Conservation (phyloP, 441 rosid species). For the Metrosideros polymorpha region DNA sequence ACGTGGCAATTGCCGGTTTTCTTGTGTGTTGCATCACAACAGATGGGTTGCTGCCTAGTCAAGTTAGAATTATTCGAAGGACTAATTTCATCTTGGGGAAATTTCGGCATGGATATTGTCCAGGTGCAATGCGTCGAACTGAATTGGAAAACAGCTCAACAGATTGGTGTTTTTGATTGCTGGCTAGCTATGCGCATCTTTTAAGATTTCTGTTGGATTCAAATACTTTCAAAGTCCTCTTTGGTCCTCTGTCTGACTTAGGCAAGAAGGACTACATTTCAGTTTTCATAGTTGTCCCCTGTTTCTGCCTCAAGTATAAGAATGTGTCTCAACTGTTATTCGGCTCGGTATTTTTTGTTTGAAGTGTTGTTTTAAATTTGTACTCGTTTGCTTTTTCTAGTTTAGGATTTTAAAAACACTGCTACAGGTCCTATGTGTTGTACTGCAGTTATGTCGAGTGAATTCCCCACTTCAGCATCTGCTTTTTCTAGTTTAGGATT, state of each 20-base stretch:
- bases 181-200: neutral
- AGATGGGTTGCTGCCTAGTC: neutral
- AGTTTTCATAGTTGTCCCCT: neutral
- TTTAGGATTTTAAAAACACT: neutral
- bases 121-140: neutral
- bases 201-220: neutral
- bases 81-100: neutral
- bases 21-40: neutral
- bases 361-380: neutral
- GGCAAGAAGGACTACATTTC: neutral
- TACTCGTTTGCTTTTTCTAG: neutral
- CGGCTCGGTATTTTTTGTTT: neutral
- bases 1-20: neutral
- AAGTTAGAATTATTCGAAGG: neutral
- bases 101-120: neutral
- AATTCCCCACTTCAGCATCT: neutral
- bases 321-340: neutral
- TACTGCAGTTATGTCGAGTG: neutral
- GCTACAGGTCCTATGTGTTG: neutral
- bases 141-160: neutral
- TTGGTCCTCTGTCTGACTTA: neutral
- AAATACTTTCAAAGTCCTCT: neutral
- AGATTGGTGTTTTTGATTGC: neutral
- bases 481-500: neutral
- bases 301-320: neutral